Evolutionary conservation across 2,329 filamentous ascomycete species (phyloP), one percentile per base, ranked within the genome.

Genomic region (Ophiognomonia clavigignenti-juglandacearum): DNA sequence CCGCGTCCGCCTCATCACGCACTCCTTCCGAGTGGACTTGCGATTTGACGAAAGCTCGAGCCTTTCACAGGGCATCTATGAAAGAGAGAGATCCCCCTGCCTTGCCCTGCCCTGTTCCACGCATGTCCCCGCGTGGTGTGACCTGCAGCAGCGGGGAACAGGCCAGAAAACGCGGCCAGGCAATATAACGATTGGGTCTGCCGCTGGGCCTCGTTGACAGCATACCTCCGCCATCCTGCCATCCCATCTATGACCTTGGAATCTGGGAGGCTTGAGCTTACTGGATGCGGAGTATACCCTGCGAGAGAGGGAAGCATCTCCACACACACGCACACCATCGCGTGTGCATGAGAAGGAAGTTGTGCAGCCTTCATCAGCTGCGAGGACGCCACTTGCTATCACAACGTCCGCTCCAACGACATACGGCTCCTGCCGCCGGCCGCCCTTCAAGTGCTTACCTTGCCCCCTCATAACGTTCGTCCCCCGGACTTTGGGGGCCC

Each of bases 181-280:
- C 75, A 79, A 78, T 79, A 77, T 77, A 66, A 69, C 67, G 64
- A 63, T 62, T 59, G 65, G 60, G 61, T 66, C 73, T 67, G 59
- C 70, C 70, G 71, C 72, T 69, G 64, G 55, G 58, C 57, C 57
- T 58, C 55, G 26, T n/a, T 18, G 9, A 39, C 36, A 36, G 31
- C 35, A 36, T 39, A 23, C 38, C 57, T 50, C 56, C 52, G n/a
- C n/a, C n/a, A n/a, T n/a, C n/a, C n/a, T n/a, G 47, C 49, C 48
- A 54, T 53, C 53, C 52, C 58, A 55, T 55, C 54, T 16, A 53
- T 37, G n/a, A n/a, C n/a, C n/a, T n/a, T n/a, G n/a, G n/a, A 38
- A 35, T 44, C 26, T 41, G 36, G 32, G 41, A 47, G 18, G 23
- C 29, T 27, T 48, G 45, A 35, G 9, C 43, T 37, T 36, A 31